Percentiles rank a stretch among this genome's conserved stretches.
These are phyloP conservation scores for Coix lacrymajobi DNA, from an alignment of 176 grass and related monocot species.

Conservation along the genomic window DNA sequence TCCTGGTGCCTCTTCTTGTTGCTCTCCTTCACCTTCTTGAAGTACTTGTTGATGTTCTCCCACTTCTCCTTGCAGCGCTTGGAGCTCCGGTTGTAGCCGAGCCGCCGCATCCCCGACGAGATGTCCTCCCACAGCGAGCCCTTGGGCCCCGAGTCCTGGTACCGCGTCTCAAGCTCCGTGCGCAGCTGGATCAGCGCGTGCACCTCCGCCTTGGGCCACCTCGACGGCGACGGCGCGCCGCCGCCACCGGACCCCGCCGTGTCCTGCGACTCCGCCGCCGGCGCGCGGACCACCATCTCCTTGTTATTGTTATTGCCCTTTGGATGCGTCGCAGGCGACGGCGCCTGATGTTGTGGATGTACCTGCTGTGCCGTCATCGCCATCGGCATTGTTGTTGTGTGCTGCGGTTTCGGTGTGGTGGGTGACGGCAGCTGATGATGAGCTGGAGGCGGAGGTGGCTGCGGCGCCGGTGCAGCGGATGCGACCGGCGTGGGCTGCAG, in stretches of 20 bases:
- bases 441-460: background rate
- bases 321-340: background rate
- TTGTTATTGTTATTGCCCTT: background rate
- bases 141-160: conserved; percentile 78
- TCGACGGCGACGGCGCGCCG: conserved; percentile 43
- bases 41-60: conserved; percentile 99
- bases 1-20: conserved; percentile 85
- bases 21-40: conserved; percentile 99
- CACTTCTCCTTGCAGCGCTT: conserved; percentile 99
- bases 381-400: conserved; percentile 11
- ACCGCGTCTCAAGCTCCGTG: conserved; percentile 63
- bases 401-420: background rate
- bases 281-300: conserved; percentile 1
- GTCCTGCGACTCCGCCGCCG: conserved; percentile 22
- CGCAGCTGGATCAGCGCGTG: conserved; percentile 89
- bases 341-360: background rate
- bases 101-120: conserved; percentile 66
- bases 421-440: background rate
- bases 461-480: background rate
- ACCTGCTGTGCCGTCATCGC: conserved; percentile 4
- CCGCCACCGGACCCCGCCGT: background rate
- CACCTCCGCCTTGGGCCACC: conserved; percentile 95
- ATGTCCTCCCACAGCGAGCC: conserved; percentile 97
- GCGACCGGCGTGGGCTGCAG: conserved; percentile 18
- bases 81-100: conserved; percentile 77